A percentile compares a stretch with the other conserved stretches of the same genome.
Evolutionary conservation across 2,329 filamentous ascomycete genomes (phyloP).

Genomic region (Paraphaeosphaeria sporulosa): DNA sequence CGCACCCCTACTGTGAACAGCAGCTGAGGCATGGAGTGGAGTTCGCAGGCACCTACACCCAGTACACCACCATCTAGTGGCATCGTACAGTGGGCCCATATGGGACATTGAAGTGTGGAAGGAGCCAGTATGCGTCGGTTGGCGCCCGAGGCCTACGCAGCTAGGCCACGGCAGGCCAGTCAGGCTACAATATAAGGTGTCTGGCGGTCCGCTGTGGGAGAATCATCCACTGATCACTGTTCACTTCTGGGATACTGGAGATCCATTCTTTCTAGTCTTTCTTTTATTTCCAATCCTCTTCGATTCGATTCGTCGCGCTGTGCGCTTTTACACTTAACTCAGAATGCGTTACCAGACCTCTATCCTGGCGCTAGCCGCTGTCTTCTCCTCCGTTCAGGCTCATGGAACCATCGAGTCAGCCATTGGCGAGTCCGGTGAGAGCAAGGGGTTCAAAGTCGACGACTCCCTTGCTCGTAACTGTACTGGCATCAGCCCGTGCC

Average conservation of each 20-base stretch:
- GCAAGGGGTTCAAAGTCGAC: conserved; percentile 47
- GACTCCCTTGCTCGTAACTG: conserved; percentile 46
- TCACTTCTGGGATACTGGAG: conserved; percentile 18
- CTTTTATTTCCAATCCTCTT: conserved; percentile 25
- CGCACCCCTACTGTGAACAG: not conserved
- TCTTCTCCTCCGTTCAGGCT: conserved; percentile 37
- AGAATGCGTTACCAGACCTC: conserved; percentile 36
- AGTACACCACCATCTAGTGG: conserved; percentile 14
- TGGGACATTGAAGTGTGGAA: conserved; percentile 10
- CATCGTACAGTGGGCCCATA: conserved; percentile 8
- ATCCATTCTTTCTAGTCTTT: conserved; percentile 24
- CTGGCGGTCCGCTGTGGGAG: not conserved
- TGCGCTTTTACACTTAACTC: conserved; percentile 25
- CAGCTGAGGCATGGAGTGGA: conserved; percentile 13
- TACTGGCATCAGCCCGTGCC: conserved; percentile 48
- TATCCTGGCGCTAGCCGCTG: conserved; percentile 39
- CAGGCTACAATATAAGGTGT: conserved; percentile 8
- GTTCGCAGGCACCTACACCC: conserved; percentile 11
- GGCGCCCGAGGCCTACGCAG: conserved; percentile 2
- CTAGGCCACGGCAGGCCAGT: not conserved
- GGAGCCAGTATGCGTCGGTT: conserved; percentile 11
- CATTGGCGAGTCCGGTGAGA: conserved; percentile 36
- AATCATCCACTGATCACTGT: conserved; percentile 9
- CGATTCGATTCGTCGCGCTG: conserved; percentile 37
- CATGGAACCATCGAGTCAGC: conserved; percentile 43